Percentiles rank a stretch among this genome's conserved stretches.
These are phyloP conservation scores for Taiozyma onychis DNA, from an alignment of 1,139 yeast species.

Conservation along the genomic window DNA sequence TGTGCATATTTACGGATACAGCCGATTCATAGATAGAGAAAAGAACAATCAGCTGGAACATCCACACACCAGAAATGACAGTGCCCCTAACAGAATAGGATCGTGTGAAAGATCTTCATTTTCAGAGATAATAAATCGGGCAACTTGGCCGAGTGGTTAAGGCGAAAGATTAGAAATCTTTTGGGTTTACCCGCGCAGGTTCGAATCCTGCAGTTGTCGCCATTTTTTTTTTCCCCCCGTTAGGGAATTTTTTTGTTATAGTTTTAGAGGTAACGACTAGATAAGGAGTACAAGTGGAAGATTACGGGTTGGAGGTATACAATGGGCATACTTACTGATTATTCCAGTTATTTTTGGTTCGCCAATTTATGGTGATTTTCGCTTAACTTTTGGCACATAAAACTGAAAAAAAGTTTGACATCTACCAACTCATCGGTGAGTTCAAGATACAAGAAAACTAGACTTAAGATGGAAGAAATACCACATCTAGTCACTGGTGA, in stretches of 20 bases:
- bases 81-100: background rate
- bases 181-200: slow-evolving; percentile 46
- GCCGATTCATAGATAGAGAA: background rate
- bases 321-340: no score
- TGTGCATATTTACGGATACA: background rate
- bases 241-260: background rate
- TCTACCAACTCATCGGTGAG: background rate
- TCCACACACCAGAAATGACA: background rate
- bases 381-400: background rate
- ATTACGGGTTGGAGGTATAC: no score
- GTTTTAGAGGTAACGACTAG: no score
- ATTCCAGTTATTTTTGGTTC: no score
- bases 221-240: slow-evolving; percentile 19
- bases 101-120: background rate
- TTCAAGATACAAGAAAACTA: background rate
- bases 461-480: slow-evolving; percentile 12
- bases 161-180: slow-evolving; percentile 50
- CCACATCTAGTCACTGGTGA: slow-evolving; percentile 24
- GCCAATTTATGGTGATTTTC: background rate
- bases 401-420: background rate
- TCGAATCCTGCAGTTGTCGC: slow-evolving; percentile 43
- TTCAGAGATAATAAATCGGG: slow-evolving; percentile 16
- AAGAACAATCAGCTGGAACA: background rate
- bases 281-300: no score
- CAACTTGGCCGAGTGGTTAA: slow-evolving; percentile 51